Base-by-base conservation (phyloP, 805 yeast genomes). In the Wickerhamiella hasegawae region DNA sequence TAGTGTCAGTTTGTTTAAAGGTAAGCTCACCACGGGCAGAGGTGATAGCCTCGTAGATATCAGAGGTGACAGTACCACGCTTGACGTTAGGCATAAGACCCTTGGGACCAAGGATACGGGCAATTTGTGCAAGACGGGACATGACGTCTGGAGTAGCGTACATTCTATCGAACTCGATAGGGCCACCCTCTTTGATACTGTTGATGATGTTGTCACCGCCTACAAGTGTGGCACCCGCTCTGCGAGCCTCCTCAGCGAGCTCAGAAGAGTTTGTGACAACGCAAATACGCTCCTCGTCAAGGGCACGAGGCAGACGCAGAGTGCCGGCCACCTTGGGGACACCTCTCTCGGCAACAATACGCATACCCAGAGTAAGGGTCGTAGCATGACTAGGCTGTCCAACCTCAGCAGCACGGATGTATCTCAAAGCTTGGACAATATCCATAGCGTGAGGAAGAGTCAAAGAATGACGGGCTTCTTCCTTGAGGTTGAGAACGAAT, bases 61-160 rank as follows among this genome's bases (percentile, higher is more conserved):
- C 72, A n/a, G 70, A 68, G 1, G 77, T 61, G 6, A 87, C 90
- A 1, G 95, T 84, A 14, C 94, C 94, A 51, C 74, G 78, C 60
- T 83, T 84, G 11, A 69, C 74, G 30, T 69, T 68, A 32, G 98
- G 97, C 80, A 85, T 76, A 46, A 90, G 65, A 18, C 93, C 94
- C 49, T 66, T 73, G 22, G 94, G 93, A 39, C 97, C 97, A 46
- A 90, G 66, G 9, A 68, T 60, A 49, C 84, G 71, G n/a, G 90
- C 94, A 17, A 82, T 60, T 38, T 69, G 67, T n/a, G 47, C 51
- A 43, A 90, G 62, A 18, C 66, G 64, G n/a, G 68, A 56, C 17
- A 69, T 68, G 39, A 83, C 71, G 25, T 81, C 94, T 1, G 94
- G 81, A 2, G 95, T 77, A 4, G 94, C 92, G 52, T 77, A 76